Evolutionary conservation across 768 basidiomycete genomes (phyloP), one percentile per base, ranked within the genome.

Genomic region (Rhodotorula toruloides): DNA sequence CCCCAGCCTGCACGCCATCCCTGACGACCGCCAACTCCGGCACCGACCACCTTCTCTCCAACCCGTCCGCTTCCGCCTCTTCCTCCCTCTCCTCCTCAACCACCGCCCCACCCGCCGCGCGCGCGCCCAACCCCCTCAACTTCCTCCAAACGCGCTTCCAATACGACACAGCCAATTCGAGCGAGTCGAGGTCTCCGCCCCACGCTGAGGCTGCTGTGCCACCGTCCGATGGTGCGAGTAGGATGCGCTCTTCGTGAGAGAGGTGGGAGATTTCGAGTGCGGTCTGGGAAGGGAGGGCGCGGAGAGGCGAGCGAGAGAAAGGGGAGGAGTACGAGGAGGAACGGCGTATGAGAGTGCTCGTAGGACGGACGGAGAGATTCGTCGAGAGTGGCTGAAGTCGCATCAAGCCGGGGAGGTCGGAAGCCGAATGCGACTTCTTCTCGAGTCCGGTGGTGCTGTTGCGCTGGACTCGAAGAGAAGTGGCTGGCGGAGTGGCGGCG

Each of bases 231-330:
- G 42, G 16, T 7, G 8, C 42, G 42, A 56, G 54, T 17, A 56
- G n/a, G 54, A 56, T 40, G 29, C 54, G 54, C 39, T 56, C 54
- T n/a, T 56, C 54, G 54, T 56, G 54, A 40, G 54, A 56, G 14
- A 54, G 53, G 16, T 11, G 52, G 17, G 48, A 4, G 31, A 49
- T 17, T 16, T 49, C 48, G n/a, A 25, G n/a, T 25, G 10, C n/a
- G 19, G 46, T 13, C 21, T 27, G 46, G n/a, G 22, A n/a, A n/a
- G n/a, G n/a, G n/a, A n/a, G n/a, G n/a, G 46, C 19, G 46, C n/a
- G 19, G 25, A 1, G 27, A 12, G 46, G 14, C 46, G 16, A 16
- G 48, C 29, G 29, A 31, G 21, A 36, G 14, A 32, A 25, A 13
- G 10, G 52, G 22, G 34, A 17, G 13, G 13, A 22, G 31, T 10